phyloP scores from a whole-genome alignment of 768 basidiomycete species.

The Leucosporidium scottii region DNA sequence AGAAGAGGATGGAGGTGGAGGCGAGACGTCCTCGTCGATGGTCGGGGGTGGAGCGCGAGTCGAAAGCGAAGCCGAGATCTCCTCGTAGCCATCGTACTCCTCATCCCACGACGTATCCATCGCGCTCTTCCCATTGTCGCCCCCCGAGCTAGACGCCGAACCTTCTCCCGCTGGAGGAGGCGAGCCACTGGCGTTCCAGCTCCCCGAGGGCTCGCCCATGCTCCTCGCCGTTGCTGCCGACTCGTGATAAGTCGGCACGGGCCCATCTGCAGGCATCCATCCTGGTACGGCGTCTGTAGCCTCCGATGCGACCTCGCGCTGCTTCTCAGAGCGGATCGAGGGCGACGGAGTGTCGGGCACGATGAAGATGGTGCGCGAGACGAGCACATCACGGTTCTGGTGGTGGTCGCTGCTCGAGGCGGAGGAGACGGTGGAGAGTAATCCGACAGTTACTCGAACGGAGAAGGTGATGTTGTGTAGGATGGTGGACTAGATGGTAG shows the following conservation, averaged over 20 bases:
- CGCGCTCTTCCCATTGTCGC: background rate
- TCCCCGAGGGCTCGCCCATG: background rate
- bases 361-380: slow-evolving; percentile 14
- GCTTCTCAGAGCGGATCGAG: slow-evolving; percentile 15
- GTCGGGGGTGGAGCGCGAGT: slow-evolving; percentile 19
- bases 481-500: slow-evolving; percentile 72
- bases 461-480: slow-evolving; percentile 76
- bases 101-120: slow-evolving; percentile 17
- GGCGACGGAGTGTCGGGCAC: slow-evolving; percentile 5
- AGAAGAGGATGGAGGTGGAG: slow-evolving; percentile 8
- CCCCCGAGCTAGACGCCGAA: background rate
- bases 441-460: slow-evolving; percentile 49
- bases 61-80: slow-evolving; percentile 12
- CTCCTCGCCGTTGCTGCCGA: slow-evolving; percentile 1
- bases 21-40: slow-evolving; percentile 34
- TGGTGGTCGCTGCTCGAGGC: background rate
- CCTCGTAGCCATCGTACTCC: slow-evolving; percentile 38
- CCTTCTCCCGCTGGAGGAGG: background rate
- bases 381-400: background rate
- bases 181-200: background rate
- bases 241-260: slow-evolving; percentile 29
- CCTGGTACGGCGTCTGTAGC: background rate
- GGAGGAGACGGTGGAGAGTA: slow-evolving; percentile 4
- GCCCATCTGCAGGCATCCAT: slow-evolving; percentile 18
- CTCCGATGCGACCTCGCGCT: slow-evolving; percentile 20